Conservation (phyloP, 1,139 yeast species). For the Taphrina deformans region DNA sequence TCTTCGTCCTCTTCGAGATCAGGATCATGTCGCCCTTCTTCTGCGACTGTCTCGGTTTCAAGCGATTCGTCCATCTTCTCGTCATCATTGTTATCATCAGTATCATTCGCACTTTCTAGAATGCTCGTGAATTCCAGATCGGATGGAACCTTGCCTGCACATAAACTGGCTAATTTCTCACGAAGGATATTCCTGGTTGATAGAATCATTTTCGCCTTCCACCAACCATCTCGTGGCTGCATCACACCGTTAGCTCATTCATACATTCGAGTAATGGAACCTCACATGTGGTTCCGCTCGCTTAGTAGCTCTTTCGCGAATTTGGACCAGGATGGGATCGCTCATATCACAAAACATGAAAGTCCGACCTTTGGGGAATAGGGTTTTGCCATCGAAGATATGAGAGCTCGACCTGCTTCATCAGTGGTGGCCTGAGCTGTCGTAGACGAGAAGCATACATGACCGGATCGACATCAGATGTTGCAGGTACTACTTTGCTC, state of each 20-base stretch:
- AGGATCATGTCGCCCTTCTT: background rate
- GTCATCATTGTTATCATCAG: conserved; percentile 6
- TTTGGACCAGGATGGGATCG: conserved; percentile 60
- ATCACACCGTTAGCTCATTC: conserved; percentile 73
- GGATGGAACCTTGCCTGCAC: conserved; percentile 19
- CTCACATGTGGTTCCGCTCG: conserved; percentile 41
- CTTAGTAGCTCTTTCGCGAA: conserved; percentile 49
- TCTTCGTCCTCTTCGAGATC: background rate
- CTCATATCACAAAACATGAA: conserved; percentile 80
- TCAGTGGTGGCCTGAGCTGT: background rate
- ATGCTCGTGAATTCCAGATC: conserved; percentile 1
- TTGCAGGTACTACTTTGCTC: background rate
- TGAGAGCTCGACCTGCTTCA: conserved; percentile 48
- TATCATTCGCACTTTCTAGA: conserved; percentile 16
- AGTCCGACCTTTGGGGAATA: conserved; percentile 64
- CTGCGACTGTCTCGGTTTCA: background rate
- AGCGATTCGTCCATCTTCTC: background rate
- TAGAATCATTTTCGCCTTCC: conserved; percentile 1
- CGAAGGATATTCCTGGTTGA: conserved; percentile 61
- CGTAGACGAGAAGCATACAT: background rate
- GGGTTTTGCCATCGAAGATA: conserved; percentile 67
- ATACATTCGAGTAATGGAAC: conserved; percentile 34
- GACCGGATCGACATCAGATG: background rate
- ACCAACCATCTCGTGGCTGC: conserved; percentile 59
- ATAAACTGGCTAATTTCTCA: conserved; percentile 54